Percentiles rank a stretch among this genome's conserved stretches.
phyloP scores from a whole-genome alignment of 169 alveolate species.

The Pseudocohnilembus persalinus region DNA sequence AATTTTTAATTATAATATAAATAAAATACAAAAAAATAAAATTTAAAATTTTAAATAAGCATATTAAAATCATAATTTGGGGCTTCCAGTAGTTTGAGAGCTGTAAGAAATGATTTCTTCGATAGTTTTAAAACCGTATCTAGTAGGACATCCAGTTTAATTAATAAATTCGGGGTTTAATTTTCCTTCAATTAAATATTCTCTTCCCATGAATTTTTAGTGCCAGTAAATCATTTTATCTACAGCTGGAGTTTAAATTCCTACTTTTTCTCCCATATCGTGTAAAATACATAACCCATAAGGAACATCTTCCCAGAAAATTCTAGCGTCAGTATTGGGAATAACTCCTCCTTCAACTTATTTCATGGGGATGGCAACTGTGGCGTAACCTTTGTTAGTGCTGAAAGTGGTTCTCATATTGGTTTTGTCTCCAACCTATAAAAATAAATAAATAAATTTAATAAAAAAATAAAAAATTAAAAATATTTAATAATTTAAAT shows the following conservation, averaged over 20 bases:
- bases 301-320: slow-evolving; percentile 73
- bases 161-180: slow-evolving; percentile 29
- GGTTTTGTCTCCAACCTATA: slow-evolving; percentile 27
- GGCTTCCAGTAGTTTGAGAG: background rate
- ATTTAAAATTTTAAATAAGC: too few relatives aligned
- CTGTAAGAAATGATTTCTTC: background rate
- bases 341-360: slow-evolving; percentile 51
- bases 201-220: slow-evolving; percentile 58
- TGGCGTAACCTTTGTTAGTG: slow-evolving; percentile 65
- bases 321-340: slow-evolving; percentile 56
- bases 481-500: too few relatives aligned
- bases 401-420: slow-evolving; percentile 51
- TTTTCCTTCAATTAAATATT: slow-evolving; percentile 27
- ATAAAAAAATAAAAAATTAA: too few relatives aligned
- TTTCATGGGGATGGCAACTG: slow-evolving; percentile 56
- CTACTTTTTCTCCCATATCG: slow-evolving; percentile 45
- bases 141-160: slow-evolving; percentile 64
- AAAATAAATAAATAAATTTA: too few relatives aligned
- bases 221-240: slow-evolving; percentile 63
- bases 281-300: slow-evolving; percentile 64
- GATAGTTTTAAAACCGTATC: slow-evolving; percentile 44
- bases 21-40: too few relatives aligned
- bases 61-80: background rate
- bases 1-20: too few relatives aligned
- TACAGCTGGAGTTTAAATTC: slow-evolving; percentile 44